Conservation (phyloP, 306 rosid genomes). For the Hippophae rhamnoides region DNA sequence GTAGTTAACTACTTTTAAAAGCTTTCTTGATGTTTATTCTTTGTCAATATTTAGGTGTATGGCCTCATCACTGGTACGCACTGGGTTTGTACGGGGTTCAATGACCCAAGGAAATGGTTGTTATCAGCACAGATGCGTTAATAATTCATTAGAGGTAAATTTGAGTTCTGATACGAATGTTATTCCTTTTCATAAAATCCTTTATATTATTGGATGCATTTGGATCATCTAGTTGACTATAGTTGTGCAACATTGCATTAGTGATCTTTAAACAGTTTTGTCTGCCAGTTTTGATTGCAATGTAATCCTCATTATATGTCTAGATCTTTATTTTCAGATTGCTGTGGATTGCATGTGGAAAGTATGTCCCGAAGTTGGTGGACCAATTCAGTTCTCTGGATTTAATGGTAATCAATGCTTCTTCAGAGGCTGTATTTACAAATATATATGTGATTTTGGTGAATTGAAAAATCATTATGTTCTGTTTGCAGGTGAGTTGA, state of each 20-base stretch:
- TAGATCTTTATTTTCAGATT: conserved; percentile 35
- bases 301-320: background rate
- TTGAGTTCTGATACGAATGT: conserved; percentile 8
- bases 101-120: conserved; percentile 92
- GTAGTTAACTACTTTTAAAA: background rate
- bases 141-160: conserved; percentile 67
- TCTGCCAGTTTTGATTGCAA: too few relatives aligned
- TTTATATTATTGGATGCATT: background rate
- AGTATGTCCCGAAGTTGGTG: conserved; percentile 77
- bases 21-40: conserved; percentile 20
- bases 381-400: conserved; percentile 69
- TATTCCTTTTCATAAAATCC: background rate
- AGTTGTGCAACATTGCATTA: too few relatives aligned
- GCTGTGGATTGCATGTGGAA: conserved; percentile 93
- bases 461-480: conserved; percentile 2
- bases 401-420: conserved; percentile 58
- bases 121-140: conserved; percentile 82
- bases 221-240: too few relatives aligned
- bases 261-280: too few relatives aligned
- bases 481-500: conserved; percentile 52
- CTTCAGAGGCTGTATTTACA: background rate
- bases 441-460: background rate
- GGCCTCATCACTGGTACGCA: conserved; percentile 89
- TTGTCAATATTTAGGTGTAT: conserved; percentile 57
- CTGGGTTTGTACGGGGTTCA: conserved; percentile 88